Conservation (phyloP, 345 rosid genomes). For the Rhizophora apiculata region DNA sequence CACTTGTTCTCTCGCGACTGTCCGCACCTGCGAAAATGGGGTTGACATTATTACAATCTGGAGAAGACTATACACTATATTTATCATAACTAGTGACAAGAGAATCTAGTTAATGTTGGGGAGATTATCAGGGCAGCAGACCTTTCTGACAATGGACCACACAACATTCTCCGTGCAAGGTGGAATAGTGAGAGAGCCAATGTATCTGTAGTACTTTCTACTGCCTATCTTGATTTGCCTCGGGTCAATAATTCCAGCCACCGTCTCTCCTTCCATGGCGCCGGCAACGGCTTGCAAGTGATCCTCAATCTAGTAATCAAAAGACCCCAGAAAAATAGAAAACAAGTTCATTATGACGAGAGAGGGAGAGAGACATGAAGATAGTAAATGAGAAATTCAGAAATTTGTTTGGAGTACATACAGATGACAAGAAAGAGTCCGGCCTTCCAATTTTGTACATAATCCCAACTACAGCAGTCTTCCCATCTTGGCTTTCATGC, state of each 20-base stretch:
- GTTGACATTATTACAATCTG: too few relatives aligned
- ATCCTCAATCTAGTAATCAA: conserved; percentile 35
- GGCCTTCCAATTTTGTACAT: conserved; percentile 66
- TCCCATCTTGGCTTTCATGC: conserved; percentile 57
- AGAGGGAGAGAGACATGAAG: background rate
- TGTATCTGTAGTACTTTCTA: conserved; percentile 66
- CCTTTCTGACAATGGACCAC: conserved; percentile 72
- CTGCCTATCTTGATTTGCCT: conserved; percentile 46
- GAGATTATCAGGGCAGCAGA: background rate
- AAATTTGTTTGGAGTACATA: conserved; percentile 5
- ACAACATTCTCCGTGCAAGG: conserved; percentile 73
- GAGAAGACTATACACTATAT: too few relatives aligned
- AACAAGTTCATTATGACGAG: background rate
- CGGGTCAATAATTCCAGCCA: conserved; percentile 52
- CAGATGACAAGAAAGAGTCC: conserved; percentile 59
- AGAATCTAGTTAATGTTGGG: background rate
- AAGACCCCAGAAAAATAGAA: background rate
- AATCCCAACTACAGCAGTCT: conserved; percentile 61
- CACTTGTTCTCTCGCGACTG: conserved; percentile 58
- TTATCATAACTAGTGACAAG: too few relatives aligned
- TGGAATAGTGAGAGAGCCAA: conserved; percentile 86
- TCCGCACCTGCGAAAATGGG: conserved; percentile 42
- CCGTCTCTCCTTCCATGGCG: conserved; percentile 20
- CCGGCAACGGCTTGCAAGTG: conserved; percentile 36
- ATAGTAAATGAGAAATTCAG: too few relatives aligned